Base-by-base conservation (phyloP, 192 early-diverging fungal genomes). In the Cetraspora pellucida region DNA sequence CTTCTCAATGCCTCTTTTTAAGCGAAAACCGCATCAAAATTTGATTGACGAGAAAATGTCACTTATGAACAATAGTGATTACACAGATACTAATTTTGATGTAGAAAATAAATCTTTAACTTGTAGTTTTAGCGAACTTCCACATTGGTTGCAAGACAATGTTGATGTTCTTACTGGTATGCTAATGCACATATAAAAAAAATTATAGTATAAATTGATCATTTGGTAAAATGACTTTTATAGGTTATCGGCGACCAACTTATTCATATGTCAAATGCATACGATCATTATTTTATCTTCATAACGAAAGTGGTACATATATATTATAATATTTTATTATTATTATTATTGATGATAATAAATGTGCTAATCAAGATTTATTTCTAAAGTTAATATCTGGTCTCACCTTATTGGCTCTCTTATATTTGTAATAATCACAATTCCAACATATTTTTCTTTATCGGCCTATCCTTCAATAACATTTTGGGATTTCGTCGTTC, bases 81-180 rank as follows among this genome's bases (percentile, higher is more conserved):
- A 7, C n/a, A 10, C 11, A 65, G 37, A 65, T 2, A n/a, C 16
- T 65, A 37, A 43, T 65, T 49, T 45, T 10, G 14, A 52, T 14
- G 11, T 23, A 37, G 23, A 19, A 21, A 74, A 59, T 19, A 30
- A 10, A 43, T 60, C 75, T 14, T 46, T 52, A 45, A 72, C 58
- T 19, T 83, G 79, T 37, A 45, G 64, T 11, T 86, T 81, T 79
- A 77, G 78, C 8, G 84, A 94, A 59, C 79, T 92, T 64, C 93
- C 93, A 13, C 68, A 77, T n/a, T 94, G 93, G 93, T 87, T 94
- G 86, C 82, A 83, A n/a, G 95, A 96, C 84, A 96, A 95, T 78
- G 81, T 87, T 1, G 94, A 81, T 70, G 95, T 98, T 76, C 85
- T 82, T 19, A 82, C 82, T 25, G 95, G 58, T 59, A 27, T 7